Evolutionary conservation across 2,329 filamentous ascomycete species (phyloP).

Genomic region (Diaporthe velutina): DNA sequence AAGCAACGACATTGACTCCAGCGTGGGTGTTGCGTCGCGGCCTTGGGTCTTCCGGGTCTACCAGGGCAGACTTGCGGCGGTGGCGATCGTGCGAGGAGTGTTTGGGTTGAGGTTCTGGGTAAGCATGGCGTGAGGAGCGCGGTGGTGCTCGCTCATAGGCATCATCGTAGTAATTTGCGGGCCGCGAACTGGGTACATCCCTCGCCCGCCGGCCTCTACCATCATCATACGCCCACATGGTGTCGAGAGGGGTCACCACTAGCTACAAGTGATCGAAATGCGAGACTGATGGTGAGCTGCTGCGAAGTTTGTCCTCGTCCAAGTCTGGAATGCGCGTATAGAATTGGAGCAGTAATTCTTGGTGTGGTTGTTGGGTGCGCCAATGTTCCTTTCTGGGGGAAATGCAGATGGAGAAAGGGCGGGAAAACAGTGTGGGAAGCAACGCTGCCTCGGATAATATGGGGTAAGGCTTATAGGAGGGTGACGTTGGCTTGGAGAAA

Average conservation of each 20-base stretch:
- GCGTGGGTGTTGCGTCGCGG: slow-evolving; percentile 16
- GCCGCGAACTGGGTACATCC: slow-evolving; percentile 34
- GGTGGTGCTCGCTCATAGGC: slow-evolving; percentile 36
- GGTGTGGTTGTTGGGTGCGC: background rate
- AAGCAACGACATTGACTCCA: slow-evolving; percentile 33
- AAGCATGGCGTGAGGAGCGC: slow-evolving; percentile 7
- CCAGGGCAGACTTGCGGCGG: slow-evolving; percentile 35
- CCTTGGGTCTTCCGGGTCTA: slow-evolving; percentile 13
- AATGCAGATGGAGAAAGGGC: background rate
- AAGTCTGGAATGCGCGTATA: background rate
- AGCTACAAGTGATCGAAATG: background rate
- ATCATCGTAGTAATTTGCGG: slow-evolving; percentile 28
- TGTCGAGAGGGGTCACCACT: background rate
- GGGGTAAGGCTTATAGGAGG: slow-evolving; percentile 6
- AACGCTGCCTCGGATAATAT: slow-evolving; percentile 3
- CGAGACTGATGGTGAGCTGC: too few species aligned
- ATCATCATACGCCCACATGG: slow-evolving; percentile 37
- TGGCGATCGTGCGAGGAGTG: slow-evolving; percentile 28
- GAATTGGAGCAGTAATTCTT: background rate
- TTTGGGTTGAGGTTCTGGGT: slow-evolving; percentile 9
- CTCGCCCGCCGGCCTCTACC: slow-evolving; percentile 32
- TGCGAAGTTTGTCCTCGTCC: background rate
- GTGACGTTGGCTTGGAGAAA: slow-evolving; percentile 29
- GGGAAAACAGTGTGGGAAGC: slow-evolving; percentile 8
- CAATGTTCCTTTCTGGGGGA: background rate